phyloP scores from a whole-genome alignment of 2,329 filamentous ascomycete genomes.

The Trichophyton equinum region DNA sequence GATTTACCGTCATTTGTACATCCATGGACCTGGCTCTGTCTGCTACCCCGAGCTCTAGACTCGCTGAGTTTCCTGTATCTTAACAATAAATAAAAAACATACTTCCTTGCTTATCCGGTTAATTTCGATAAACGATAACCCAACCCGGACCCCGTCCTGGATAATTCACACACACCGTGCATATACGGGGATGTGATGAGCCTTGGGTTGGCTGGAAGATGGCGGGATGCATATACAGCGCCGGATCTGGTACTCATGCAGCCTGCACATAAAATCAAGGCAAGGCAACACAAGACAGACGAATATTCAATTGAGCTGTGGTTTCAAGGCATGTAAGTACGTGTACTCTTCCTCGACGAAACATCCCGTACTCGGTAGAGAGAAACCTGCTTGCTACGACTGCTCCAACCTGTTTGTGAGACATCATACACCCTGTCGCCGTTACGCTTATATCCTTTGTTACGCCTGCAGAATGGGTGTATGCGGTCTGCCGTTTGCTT shows the following conservation, averaged over 20 bases:
- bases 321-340: neutral
- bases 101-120: neutral
- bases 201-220: neutral
- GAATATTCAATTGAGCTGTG: neutral
- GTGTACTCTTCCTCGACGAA: neutral
- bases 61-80: too few species aligned
- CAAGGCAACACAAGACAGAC: neutral
- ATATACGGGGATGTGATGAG: neutral
- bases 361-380: neutral
- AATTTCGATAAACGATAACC: neutral
- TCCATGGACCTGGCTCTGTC: neutral
- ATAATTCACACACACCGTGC: neutral
- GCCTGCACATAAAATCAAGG: neutral
- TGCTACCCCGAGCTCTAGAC: too few species aligned
- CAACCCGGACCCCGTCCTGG: neutral
- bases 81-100: too few species aligned
- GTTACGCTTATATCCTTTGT: neutral
- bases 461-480: neutral
- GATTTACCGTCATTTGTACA: too few species aligned
- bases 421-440: neutral
- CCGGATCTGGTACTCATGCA: neutral
- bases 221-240: neutral
- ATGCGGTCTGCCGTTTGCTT: neutral
- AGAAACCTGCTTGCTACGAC: neutral
- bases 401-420: neutral